A percentile compares a stretch with the other conserved stretches of the same genome.
Evolutionary conservation across 129 eudicot species (phyloP).

Genomic region (Logfia minima): DNA sequence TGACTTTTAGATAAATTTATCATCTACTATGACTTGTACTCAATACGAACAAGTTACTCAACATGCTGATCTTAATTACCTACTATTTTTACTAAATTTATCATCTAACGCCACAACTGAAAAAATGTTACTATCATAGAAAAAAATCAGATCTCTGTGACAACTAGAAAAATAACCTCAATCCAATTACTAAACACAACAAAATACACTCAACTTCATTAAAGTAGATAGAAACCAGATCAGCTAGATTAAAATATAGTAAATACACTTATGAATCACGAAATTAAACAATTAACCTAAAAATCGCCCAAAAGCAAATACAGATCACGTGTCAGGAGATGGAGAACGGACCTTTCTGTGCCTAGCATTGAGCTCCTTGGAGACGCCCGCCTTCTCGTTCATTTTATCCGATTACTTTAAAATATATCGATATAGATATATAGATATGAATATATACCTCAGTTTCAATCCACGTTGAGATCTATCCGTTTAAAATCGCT

Average conservation of each 20-base stretch:
- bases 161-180: not conserved
- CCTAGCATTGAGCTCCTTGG: constrained; percentile 79
- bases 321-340: not conserved
- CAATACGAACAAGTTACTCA: not conserved
- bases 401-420: constrained; percentile 26
- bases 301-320: not conserved
- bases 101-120: constrained; percentile 3
- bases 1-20: no score
- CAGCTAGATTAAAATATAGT: constrained; percentile 5
- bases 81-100: not conserved
- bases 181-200: not conserved
- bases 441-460: not conserved
- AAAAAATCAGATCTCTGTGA: constrained; percentile 25
- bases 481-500: not conserved
- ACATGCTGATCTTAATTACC: constrained; percentile 3
- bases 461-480: not conserved
- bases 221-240: constrained; percentile 3
- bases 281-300: constrained; percentile 8
- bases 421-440: no score
- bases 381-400: constrained; percentile 75
- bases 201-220: not conserved
- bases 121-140: not conserved
- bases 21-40: not conserved
- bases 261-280: not conserved
- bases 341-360: constrained; percentile 57